Conservation (phyloP, 108 stramenopile species). For the Conticribra guillardii region DNA sequence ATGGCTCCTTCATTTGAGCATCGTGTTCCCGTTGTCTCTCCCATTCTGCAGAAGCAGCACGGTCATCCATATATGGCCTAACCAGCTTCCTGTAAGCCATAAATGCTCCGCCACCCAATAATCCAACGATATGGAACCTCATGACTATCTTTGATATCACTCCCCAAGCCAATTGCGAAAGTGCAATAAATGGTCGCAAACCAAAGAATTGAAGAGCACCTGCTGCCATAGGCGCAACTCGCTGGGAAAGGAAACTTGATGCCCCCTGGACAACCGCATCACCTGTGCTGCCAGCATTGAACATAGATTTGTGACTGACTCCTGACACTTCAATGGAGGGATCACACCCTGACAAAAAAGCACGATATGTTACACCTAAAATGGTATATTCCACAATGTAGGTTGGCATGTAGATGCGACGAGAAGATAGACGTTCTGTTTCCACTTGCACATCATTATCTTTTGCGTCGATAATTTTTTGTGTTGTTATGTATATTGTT, state of each 20-base stretch:
- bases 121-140: conserved; percentile 63
- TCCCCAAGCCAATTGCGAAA: conserved; percentile 14
- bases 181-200: conserved; percentile 30
- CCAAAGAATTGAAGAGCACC: conserved; percentile 43
- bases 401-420: conserved; percentile 84
- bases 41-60: conserved; percentile 73
- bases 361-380: conserved; percentile 70
- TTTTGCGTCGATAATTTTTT: conserved; percentile 4
- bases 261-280: conserved; percentile 17
- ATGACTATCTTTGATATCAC: conserved; percentile 29
- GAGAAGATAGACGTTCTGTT: conserved; percentile 62
- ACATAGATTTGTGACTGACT: conserved; percentile 57
- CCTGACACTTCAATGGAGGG: conserved; percentile 68
- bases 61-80: conserved; percentile 71
- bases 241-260: conserved; percentile 38
- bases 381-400: conserved; percentile 79
- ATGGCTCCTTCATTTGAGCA: conserved; percentile 41
- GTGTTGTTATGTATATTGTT: conserved; percentile 8
- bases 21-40: conserved; percentile 81
- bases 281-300: conserved; percentile 18
- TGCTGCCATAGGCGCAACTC: conserved; percentile 31
- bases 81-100: conserved; percentile 79
- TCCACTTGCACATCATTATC: conserved; percentile 48
- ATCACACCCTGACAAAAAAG: conserved; percentile 82
- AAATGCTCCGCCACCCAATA: conserved; percentile 60